Base-by-base conservation (phyloP, 768 basidiomycete species). In the Sistotremastrum suecicum region DNA sequence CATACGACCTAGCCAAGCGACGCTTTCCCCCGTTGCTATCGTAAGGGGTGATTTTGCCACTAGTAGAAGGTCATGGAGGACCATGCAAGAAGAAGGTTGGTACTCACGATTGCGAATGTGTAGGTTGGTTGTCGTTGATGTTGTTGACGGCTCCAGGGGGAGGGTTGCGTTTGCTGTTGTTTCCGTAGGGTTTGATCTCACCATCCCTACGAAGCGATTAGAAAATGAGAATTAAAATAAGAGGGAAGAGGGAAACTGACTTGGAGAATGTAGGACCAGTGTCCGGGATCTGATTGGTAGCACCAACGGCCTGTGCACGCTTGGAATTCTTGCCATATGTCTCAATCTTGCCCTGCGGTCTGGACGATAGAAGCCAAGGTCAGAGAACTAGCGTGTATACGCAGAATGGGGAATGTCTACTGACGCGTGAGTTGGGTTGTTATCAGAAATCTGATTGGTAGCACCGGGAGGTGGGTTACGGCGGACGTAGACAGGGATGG, bases 401-500 rank as follows among this genome's bases (percentile, higher is more conserved):
- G 20, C 20, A 20, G 20, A 20, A 20, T 20, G 20, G 20, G 1
- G 20, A 20, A 20, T 20, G 20, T 20, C 1, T 20, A 20, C 20
- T 20, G 20, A 20, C 20, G 20, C 20, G 20, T 20, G 20, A 20
- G 20, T 20, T 20, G 20, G 20, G 20, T 20, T 20, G 20, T 20
- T 20, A 3, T 53, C 60, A 3, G 62, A 60, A 39, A 63, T 60
- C 28, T 57, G 50, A n/a, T 28, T 32, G 9, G 30, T 39, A 47
- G n/a, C 46, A 10, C 38, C 28, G 20, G 20, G 20, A 20, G 20
- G 20, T 20, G 20, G 20, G 20, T 20, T 47, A 35, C 65, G 65
- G 45, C 60, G 64, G 41, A 61, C 51, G 58, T 72, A 75, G 12
- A 67, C 66, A 9, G 56, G 63, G 41, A 76, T 72, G 5, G 57